Evolutionary conservation across 1,284 basidiomycete genomes (phyloP), one percentile per base, ranked within the genome.

Genomic region (Trichosporon faecale): DNA sequence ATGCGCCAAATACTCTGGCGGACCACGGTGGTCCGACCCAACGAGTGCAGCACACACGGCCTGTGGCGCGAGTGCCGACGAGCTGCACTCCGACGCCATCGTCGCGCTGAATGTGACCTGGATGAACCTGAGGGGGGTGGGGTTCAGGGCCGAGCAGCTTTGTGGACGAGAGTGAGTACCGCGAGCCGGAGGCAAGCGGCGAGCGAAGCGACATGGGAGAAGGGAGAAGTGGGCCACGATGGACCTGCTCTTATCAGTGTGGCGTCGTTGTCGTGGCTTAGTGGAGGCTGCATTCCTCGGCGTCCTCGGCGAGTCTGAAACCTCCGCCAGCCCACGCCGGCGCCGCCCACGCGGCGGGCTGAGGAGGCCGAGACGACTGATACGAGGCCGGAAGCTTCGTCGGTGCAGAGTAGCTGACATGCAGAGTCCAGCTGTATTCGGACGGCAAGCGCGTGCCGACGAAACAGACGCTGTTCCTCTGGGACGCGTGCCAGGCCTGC

Each of bases 121-220:
- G 72, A 60, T 73, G 35, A 73, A 69, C 31, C 27, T 33, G 35
- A 7, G 37, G n/a, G 65, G 63, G 0, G 65, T 67, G 55, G 55
- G 44, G 0, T 40, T 57, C 18, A 35, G 71, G 18, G 18, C 66
- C 0, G 63, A 52, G 18, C 55, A 73, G 12, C 66, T 70, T 23
- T 73, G 72, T 29, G 72, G 72, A 7, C 63, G 69, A 0, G 72
- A 73, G 72, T 73, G 64, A 69, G 72, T 73, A 12, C n/a, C n/a
- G n/a, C 33, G 33, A 33, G 33, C 33, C 5, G 33, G 33, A 4
- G 33, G 33, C 33, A 9, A 33, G 33, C 33, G 9, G 33, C 33
- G 33, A 33, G 33, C 33, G n/a, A n/a, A 4, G 33, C 33, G 33
- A 33, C 5, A 4, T 33, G 33, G 5, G 33, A 33, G 33, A 4